Base-by-base conservation (phyloP, 352 stramenopile genomes). In the Phytopythium delawarense region DNA sequence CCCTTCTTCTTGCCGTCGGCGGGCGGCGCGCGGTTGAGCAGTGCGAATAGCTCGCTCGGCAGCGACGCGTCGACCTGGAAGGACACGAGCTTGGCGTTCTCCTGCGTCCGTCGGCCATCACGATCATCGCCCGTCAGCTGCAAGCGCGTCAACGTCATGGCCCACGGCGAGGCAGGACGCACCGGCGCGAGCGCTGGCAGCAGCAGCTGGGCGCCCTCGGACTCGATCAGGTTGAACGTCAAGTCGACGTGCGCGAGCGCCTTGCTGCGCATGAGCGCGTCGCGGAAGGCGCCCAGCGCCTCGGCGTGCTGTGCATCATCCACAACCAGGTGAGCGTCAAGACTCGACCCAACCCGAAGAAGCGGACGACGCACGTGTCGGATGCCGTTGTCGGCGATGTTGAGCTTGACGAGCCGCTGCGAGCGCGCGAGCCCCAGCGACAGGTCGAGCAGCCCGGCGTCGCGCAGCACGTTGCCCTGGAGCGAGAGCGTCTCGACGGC, bases 31-130 rank as follows among this genome's bases (percentile, higher is more conserved):
- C 82, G 81, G 62, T 94, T 89, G 12, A 94, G 74, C 53, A 84
- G 71, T n/a, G 70, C 62, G 40, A 94, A 94, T 11, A 94, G 51
- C 21, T 91, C 78, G 9, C 70, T 71, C 4, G 83, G 85, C 21
- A 92, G 72, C 21, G 83, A 91, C 11, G 85, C 70, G 25, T 94
- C 85, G 2, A 94, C 85, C 63, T 87, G 73, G 62, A 94, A 94
- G 3, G 75, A 89, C 53, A 79, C 64, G 32, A 92, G 55, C 63
- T 91, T 90, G 39, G 59, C 44, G 57, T 89, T 89, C 28, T 87
- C 79, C 73, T 81, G 57, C 46, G 9, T 53, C 25, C 46, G 25
- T 11, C 28, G 58, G 28, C 8, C 28, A 32, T 32, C 28, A 32
- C 28, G 28, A 32, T 7, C 28, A 32, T 32, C 28, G 28, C 28